phyloP scores from a whole-genome alignment of 75 land plant species.

The Sequoiadendron giganteum region DNA sequence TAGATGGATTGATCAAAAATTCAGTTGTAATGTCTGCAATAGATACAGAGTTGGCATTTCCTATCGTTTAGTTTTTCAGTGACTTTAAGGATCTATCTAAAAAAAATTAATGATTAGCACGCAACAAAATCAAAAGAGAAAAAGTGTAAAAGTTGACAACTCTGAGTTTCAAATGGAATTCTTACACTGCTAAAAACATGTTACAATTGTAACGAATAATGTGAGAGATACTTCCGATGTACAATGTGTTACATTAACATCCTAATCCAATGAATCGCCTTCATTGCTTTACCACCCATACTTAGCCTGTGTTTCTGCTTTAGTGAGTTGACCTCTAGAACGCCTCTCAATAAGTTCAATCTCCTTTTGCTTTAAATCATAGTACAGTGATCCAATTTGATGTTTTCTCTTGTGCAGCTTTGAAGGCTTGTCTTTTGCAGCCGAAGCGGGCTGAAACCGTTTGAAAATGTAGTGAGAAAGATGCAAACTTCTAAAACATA shows the following conservation, averaged over 20 bases:
- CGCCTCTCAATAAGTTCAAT: conserved; percentile 88
- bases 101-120: not conserved
- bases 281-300: conserved; percentile 81
- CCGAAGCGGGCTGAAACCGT: conserved; percentile 65
- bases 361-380: conserved; percentile 86
- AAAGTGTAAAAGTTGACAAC: not conserved
- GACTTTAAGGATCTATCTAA: not conserved
- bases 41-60: not conserved
- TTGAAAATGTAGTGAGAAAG: not conserved
- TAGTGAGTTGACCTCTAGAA: conserved; percentile 71
- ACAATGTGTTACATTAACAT: not conserved
- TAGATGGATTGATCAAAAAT: not conserved
- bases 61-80: not conserved
- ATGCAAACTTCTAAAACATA: not conserved
- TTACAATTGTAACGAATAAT: not conserved
- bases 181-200: not conserved
- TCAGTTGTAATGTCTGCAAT: not conserved
- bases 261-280: not conserved
- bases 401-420: conserved; percentile 94
- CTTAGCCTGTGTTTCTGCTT: conserved; percentile 91
- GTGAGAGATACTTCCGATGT: not conserved
- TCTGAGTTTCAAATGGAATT: not conserved
- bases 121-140: no score
- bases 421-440: conserved; percentile 75
- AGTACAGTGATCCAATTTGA: conserved; percentile 83